Evolutionary conservation across 768 basidiomycete genomes (phyloP).

Genomic region (Leucosporidium creatinivorum): DNA sequence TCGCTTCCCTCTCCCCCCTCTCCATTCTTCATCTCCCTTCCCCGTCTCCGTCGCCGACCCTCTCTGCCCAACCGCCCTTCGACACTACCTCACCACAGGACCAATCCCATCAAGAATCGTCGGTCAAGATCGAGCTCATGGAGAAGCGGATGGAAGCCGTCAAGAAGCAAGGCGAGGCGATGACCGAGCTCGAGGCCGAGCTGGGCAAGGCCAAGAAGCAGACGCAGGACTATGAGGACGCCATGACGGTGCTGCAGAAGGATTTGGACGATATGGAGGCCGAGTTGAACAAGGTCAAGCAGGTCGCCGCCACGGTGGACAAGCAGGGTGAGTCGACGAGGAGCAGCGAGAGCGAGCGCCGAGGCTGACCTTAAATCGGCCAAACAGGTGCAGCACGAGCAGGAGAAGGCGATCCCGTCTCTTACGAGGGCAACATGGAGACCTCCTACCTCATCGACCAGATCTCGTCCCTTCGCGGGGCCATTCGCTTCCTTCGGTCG

Average conservation of each 20-base stretch:
- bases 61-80: neutral
- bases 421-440: conserved; percentile 73
- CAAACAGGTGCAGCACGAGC: conserved; percentile 38
- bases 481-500: conserved; percentile 81
- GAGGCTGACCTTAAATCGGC: neutral
- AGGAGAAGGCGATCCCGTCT: conserved; percentile 54
- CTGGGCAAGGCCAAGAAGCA: conserved; percentile 75
- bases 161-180: conserved; percentile 72
- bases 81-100: conserved; percentile 50
- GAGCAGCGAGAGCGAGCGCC: neutral
- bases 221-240: conserved; percentile 82
- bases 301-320: conserved; percentile 52
- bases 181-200: conserved; percentile 71
- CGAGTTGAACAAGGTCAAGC: conserved; percentile 77
- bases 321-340: conserved; percentile 54
- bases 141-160: conserved; percentile 84
- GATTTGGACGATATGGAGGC: conserved; percentile 81
- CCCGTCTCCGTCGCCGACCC: neutral
- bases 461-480: conserved; percentile 84
- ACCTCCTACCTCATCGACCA: conserved; percentile 78
- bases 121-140: conserved; percentile 90
- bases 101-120: conserved; percentile 76
- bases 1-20: neutral
- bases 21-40: neutral
- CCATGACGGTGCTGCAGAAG: conserved; percentile 82